phyloP scores from a whole-genome alignment of 2,329 filamentous ascomycete genomes.

The Aspergillus ruber region DNA sequence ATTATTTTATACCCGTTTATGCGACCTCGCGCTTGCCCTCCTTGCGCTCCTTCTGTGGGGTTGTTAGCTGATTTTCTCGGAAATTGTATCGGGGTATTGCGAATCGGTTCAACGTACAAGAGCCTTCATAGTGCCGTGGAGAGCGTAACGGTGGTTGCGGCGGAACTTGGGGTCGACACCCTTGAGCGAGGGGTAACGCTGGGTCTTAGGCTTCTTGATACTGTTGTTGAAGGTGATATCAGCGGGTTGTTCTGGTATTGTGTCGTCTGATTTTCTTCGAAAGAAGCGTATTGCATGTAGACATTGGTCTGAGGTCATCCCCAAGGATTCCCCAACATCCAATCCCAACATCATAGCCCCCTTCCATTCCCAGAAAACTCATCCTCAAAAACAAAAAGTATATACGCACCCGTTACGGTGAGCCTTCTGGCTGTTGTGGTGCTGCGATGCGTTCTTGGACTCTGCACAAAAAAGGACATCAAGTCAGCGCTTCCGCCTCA shows the following conservation, averaged over 20 bases:
- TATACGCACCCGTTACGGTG: conserved; percentile 91
- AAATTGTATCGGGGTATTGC: neutral
- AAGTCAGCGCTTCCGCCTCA: conserved; percentile 20
- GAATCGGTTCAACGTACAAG: conserved; percentile 60
- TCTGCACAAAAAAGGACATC: conserved; percentile 52
- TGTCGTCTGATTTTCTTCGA: neutral
- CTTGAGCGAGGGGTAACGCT: conserved; percentile 97
- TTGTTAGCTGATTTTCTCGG: conserved; percentile 24
- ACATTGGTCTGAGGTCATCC: neutral
- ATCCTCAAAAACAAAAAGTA: conserved; percentile 3
- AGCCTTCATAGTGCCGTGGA: conserved; percentile 97
- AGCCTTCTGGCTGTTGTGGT: conserved; percentile 97
- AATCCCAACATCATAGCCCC: conserved; percentile 7
- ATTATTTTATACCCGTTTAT: conserved; percentile 46
- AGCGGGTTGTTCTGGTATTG: conserved; percentile 11
- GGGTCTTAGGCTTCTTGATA: conserved; percentile 99
- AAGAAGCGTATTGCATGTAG: neutral
- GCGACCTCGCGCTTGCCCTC: conserved; percentile 89
- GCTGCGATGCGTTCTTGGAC: conserved; percentile 99
- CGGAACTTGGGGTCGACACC: conserved; percentile 99
- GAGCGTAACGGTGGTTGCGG: conserved; percentile 99
- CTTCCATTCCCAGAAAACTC: neutral
- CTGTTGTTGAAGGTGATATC: conserved; percentile 44
- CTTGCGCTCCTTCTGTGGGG: conserved; percentile 83
- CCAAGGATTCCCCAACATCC: conserved; percentile 3